phyloP scores from a whole-genome alignment of 2,329 filamentous ascomycete genomes.

The Penicillium sp. region DNA sequence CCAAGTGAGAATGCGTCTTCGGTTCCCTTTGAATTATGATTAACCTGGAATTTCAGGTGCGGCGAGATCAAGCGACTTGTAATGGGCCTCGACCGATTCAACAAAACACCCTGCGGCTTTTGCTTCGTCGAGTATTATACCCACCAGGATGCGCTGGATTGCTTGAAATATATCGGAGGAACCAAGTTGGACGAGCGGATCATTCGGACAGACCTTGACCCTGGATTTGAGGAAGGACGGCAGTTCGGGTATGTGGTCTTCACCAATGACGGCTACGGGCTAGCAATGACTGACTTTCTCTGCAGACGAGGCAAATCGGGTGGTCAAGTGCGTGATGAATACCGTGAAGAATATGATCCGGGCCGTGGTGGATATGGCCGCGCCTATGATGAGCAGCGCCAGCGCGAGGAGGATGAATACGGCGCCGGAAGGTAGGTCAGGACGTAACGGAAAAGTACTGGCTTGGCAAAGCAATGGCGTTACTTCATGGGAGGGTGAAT shows the following conservation, averaged over 20 bases:
- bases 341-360: constrained; percentile 94
- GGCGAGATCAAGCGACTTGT: constrained; percentile 97
- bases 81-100: constrained; percentile 96
- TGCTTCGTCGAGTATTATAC: constrained; percentile 99
- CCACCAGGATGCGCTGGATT: constrained; percentile 94
- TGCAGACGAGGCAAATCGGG: constrained; percentile 79
- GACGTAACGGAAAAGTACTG: constrained; percentile 16
- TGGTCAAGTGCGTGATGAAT: constrained; percentile 96
- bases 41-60: constrained; percentile 48
- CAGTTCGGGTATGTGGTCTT: constrained; percentile 69
- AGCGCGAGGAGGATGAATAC: constrained; percentile 59
- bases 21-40: neutral
- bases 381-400: constrained; percentile 62
- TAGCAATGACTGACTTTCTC: constrained; percentile 15
- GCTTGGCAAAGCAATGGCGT: constrained; percentile 31
- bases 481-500: constrained; percentile 29
- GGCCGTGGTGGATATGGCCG: constrained; percentile 86
- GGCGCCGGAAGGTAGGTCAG: constrained; percentile 51
- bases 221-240: constrained; percentile 90
- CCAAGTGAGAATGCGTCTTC: constrained; percentile 57
- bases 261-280: too few relatives aligned
- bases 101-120: constrained; percentile 97
- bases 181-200: constrained; percentile 97
- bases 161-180: constrained; percentile 96
- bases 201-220: constrained; percentile 91